Base-by-base conservation (phyloP, 2,329 filamentous ascomycete species). In the Leptographium wingfieldii region DNA sequence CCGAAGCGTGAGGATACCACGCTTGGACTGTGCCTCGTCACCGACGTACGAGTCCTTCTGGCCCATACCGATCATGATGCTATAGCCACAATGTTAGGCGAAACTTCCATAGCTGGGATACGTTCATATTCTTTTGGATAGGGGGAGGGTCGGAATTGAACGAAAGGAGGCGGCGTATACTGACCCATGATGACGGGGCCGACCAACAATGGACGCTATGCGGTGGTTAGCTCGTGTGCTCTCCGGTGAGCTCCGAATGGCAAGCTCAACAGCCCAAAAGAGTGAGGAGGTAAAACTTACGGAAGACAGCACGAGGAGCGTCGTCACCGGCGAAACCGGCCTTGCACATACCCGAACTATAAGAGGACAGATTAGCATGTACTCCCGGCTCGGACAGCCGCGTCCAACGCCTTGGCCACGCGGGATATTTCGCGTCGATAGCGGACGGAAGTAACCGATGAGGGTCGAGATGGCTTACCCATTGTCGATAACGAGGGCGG, bases 401-500 rank as follows among this genome's bases (percentile, higher is more conserved):
- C 31, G 29, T n/a, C 52, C 27, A n/a, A n/a, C 38, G 38, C 38
- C 38, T 14, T 16, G 3, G 3, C 12, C 38, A 40, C 38, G 14
- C 16, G 12, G 38, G 12, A 16, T 40, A 16, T 16, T 40, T 16
- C 38, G 14, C 38, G 6, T 40, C 38, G 25, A n/a, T 5, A 56
- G 33, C 29, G 12, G 9, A 19, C n/a, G 5, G 14, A 12, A 9
- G 16, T 10, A 29, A 5, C 35, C 27, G 33, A 51, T 31, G 9
- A 59, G 12, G 46, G 31, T 22, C 12, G 19, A n/a, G n/a, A 55
- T 5, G 58, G 82, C 92, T 90, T 92, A 99, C 94, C 94, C 94
- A 97, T 99, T 99, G 92, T 99, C 94, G 82, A 99, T 97, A 80
- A 99, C 94, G 90, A 99, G 92, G 80, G 94, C 94, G 79, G 94